Evolutionary conservation across 768 basidiomycete genomes (phyloP).

Genomic region (Amanita pallidorosea): DNA sequence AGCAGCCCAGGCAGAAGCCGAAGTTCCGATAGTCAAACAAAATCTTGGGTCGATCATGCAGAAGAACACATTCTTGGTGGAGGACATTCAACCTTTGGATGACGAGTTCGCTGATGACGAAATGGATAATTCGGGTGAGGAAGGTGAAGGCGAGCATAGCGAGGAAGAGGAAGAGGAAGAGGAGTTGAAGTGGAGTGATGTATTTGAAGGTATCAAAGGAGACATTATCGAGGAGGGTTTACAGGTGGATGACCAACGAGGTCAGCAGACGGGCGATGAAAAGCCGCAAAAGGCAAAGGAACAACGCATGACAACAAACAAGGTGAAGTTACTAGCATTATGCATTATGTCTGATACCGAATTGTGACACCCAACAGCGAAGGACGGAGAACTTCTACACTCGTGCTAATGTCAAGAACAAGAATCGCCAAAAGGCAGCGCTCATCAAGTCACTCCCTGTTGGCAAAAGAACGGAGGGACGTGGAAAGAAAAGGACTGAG

Average conservation of each 20-base stretch:
- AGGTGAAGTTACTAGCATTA: constrained; percentile 32
- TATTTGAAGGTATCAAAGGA: constrained; percentile 53
- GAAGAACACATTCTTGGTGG: constrained; percentile 78
- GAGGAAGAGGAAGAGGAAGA: constrained; percentile 31
- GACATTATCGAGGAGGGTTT: constrained; percentile 16
- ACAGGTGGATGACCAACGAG: constrained; percentile 16
- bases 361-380: constrained; percentile 35
- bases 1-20: constrained; percentile 25
- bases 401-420: constrained; percentile 79
- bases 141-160: constrained; percentile 24
- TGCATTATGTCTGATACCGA: neutral
- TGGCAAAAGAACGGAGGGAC: constrained; percentile 36
- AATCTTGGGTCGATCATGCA: constrained; percentile 81
- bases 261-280: constrained; percentile 19
- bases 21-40: constrained; percentile 65
- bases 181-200: constrained; percentile 77
- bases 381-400: constrained; percentile 88
- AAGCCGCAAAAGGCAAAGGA: constrained; percentile 37
- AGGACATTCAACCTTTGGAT: constrained; percentile 67
- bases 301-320: constrained; percentile 87
- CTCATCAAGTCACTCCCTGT: constrained; percentile 45
- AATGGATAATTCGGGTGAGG: constrained; percentile 24
- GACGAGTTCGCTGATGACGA: constrained; percentile 35
- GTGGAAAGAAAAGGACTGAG: constrained; percentile 22
- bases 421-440: constrained; percentile 56